These are phyloP conservation scores for Saccharum officinarum DNA, from an alignment of 176 grass and related monocot genomes.

Conservation along the genomic window DNA sequence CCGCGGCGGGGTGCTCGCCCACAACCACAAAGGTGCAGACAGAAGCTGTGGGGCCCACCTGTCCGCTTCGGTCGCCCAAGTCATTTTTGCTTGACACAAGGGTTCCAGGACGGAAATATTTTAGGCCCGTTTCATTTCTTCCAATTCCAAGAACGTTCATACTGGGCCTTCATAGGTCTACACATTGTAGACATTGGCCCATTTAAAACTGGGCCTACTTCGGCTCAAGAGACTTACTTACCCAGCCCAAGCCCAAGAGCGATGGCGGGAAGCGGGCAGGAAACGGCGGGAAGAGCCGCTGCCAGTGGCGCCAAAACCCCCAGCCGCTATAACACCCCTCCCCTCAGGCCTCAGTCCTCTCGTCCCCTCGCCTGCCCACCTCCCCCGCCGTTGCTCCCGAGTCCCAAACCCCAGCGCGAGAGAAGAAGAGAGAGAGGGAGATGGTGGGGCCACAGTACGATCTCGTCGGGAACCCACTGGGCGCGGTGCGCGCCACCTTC, in stretches of 20 bases:
- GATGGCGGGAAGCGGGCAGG: conserved; percentile 44
- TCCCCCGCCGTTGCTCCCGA: conserved; percentile 20
- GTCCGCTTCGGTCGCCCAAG: too few species aligned
- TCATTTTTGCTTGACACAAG: neutral
- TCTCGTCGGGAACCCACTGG: conserved; percentile 76
- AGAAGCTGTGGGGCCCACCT: too few species aligned
- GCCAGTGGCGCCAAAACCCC: conserved; percentile 51
- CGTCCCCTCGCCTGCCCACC: neutral
- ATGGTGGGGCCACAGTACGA: conserved; percentile 89
- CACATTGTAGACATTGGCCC: neutral
- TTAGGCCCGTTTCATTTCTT: neutral
- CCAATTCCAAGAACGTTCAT: neutral
- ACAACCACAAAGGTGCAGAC: too few species aligned
- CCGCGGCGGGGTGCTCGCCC: too few species aligned
- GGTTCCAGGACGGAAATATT: neutral
- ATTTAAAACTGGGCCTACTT: neutral
- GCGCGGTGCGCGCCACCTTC: conserved; percentile 83
- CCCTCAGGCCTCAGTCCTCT: too few species aligned
- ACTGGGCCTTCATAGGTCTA: neutral
- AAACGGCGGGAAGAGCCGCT: conserved; percentile 49
- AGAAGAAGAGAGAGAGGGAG: neutral
- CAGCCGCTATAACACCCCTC: conserved; percentile 3
- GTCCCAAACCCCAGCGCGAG: neutral
- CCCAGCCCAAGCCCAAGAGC: conserved; percentile 1
- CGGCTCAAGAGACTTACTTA: neutral